phyloP scores from a whole-genome alignment of 2,329 filamentous ascomycete species.

The Sporothrix brunneoviolacea region DNA sequence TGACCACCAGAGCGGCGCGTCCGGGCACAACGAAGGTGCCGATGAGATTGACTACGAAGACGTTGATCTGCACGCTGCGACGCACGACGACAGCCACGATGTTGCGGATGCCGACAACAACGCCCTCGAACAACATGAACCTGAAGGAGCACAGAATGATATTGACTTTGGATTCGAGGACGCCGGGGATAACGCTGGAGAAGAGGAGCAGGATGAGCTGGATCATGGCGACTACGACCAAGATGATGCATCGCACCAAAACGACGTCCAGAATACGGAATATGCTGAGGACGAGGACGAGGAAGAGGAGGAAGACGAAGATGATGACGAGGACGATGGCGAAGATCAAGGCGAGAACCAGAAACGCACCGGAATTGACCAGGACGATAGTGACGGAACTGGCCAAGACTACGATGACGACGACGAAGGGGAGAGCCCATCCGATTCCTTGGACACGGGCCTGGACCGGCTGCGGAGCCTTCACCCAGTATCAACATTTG shows the following conservation, averaged over 20 bases:
- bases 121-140: not conserved
- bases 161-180: slow-evolving; percentile 15
- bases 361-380: not conserved
- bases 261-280: slow-evolving; percentile 12
- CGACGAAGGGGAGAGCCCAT: slow-evolving; percentile 18
- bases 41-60: slow-evolving; percentile 32
- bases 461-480: slow-evolving; percentile 10
- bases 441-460: slow-evolving; percentile 11
- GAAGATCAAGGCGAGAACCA: slow-evolving; percentile 16
- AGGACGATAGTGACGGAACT: slow-evolving; percentile 3
- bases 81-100: slow-evolving; percentile 5
- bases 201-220: slow-evolving; percentile 7
- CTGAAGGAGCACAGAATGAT: not conserved
- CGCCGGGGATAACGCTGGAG: slow-evolving; percentile 2
- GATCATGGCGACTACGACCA: not conserved
- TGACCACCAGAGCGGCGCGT: not conserved
- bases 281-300: slow-evolving; percentile 3
- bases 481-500: slow-evolving; percentile 15
- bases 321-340: slow-evolving; percentile 6
- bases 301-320: not conserved
- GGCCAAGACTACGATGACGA: slow-evolving; percentile 8
- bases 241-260: not conserved
- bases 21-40: slow-evolving; percentile 5
- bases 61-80: slow-evolving; percentile 14
- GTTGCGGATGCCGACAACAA: not conserved